Evolutionary conservation across 2,329 filamentous ascomycete genomes (phyloP).

Genomic region (Rachicladosporium sp.): DNA sequence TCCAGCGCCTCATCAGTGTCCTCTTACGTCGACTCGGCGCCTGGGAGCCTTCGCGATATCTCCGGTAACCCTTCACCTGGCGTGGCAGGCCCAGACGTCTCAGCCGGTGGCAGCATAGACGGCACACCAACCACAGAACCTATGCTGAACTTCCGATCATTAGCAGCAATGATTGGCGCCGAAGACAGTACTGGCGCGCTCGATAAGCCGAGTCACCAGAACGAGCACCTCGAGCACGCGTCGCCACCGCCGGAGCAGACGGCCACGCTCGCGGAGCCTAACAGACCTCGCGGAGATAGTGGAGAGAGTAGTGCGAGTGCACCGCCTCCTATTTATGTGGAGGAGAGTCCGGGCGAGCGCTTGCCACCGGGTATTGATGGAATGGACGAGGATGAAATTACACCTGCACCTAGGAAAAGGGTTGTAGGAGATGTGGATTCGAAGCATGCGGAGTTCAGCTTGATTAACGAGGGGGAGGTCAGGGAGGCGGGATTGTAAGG

Average conservation of each 20-base stretch:
- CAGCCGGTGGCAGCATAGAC: conserved; percentile 27
- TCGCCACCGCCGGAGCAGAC: conserved; percentile 8
- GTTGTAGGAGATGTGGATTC: no score
- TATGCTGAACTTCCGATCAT: conserved; percentile 82
- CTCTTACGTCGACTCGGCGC: conserved; percentile 51
- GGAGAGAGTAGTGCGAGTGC: conserved; percentile 11
- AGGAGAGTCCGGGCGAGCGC: conserved; percentile 6
- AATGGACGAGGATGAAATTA: conserved; percentile 11
- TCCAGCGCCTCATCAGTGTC: conserved; percentile 81
- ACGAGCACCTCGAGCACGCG: conserved; percentile 30
- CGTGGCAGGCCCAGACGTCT: conserved; percentile 42
- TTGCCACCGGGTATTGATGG: neutral
- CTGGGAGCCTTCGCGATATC: conserved; percentile 2
- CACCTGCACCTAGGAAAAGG: conserved; percentile 5
- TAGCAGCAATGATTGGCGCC: conserved; percentile 71
- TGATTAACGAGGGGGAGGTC: no score
- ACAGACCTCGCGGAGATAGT: conserved; percentile 16
- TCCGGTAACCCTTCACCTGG: conserved; percentile 30
- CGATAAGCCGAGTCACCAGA: conserved; percentile 24
- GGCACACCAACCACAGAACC: conserved; percentile 49
- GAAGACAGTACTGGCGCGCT: conserved; percentile 30
- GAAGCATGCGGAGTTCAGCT: no score
- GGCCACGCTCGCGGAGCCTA: conserved; percentile 7
- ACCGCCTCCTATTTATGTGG: neutral
- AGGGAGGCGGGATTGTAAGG: no score